Percentiles rank a stretch among this genome's conserved stretches.
phyloP scores from a whole-genome alignment of 495 filamentous ascomycete species.

The Chaetomium cochliodes region DNA sequence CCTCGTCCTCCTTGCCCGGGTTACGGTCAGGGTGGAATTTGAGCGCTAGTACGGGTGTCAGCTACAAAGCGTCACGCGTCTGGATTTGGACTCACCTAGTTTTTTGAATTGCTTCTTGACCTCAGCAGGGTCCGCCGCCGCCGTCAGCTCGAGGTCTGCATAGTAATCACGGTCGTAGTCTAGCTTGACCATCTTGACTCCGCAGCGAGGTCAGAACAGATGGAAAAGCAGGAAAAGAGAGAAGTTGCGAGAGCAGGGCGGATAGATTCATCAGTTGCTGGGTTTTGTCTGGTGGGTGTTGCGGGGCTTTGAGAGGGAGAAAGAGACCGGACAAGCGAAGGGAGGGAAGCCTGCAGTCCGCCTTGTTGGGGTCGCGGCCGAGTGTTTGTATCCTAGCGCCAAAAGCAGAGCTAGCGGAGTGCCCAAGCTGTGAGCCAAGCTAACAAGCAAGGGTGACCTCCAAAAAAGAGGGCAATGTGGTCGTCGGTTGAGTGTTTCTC shows the following conservation, averaged over 20 bases:
- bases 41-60: conserved; percentile 54
- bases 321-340: background rate
- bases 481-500: conserved; percentile 1
- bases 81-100: conserved; percentile 57
- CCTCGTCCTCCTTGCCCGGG: conserved; percentile 73
- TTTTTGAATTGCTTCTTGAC: conserved; percentile 86
- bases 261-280: conserved; percentile 10
- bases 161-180: conserved; percentile 81
- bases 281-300: background rate
- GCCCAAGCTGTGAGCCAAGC: background rate
- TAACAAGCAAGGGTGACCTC: background rate
- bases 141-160: conserved; percentile 69
- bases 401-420: background rate
- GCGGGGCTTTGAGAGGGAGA: background rate
- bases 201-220: conserved; percentile 13
- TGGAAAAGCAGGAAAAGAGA: background rate
- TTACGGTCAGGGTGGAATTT: conserved; percentile 90
- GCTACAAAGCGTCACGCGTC: background rate
- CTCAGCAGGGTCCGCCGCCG: conserved; percentile 63
- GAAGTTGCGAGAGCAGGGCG: background rate
- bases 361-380: conserved; percentile 1
- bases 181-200: conserved; percentile 66
- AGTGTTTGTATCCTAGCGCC: background rate
- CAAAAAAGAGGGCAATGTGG: conserved; percentile 3
- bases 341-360: background rate